These are phyloP conservation scores for Syzygium jambos DNA, from an alignment of 345 rosid genomes.

Conservation along the genomic window DNA sequence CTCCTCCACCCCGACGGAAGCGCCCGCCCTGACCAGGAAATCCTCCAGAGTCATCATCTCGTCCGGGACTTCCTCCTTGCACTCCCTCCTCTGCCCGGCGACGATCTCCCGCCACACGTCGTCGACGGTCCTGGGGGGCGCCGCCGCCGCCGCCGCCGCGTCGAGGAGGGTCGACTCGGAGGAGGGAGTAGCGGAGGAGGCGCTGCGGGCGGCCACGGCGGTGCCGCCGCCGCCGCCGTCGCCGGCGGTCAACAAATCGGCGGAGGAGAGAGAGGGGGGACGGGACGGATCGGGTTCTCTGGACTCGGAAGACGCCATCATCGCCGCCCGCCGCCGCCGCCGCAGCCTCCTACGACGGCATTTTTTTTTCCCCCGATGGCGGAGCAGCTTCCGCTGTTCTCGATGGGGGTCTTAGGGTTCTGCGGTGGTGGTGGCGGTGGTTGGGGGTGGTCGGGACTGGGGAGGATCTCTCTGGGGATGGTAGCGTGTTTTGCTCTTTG, in stretches of 20 bases:
- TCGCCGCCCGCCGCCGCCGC: background rate
- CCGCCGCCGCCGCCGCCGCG: conserved; percentile 12
- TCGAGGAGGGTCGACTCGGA: conserved; percentile 39
- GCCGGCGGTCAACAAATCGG: background rate
- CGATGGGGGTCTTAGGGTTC: background rate
- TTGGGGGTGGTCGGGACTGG: background rate
- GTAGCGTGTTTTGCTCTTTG: too few relatives aligned
- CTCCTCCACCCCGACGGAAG: conserved; percentile 22
- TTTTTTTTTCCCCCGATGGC: background rate
- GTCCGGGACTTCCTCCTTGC: conserved; percentile 67
- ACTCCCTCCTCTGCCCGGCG: conserved; percentile 39
- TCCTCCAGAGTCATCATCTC: conserved; percentile 93
- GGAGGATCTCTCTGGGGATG: background rate
- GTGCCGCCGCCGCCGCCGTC: conserved; percentile 6
- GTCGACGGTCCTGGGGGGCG: conserved; percentile 20
- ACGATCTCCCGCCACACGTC: conserved; percentile 92
- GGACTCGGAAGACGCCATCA: conserved; percentile 53
- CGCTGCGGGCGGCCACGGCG: conserved; percentile 40
- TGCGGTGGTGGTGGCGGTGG: too few relatives aligned
- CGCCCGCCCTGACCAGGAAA: conserved; percentile 69
- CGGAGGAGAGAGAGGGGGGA: conserved; percentile 12
- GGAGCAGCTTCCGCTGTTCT: background rate
- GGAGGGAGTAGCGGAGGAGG: conserved; percentile 12
- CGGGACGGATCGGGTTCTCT: conserved; percentile 56
- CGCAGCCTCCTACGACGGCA: conserved; percentile 41